Evolutionary conservation across 2,329 filamentous ascomycete species (phyloP).

Genomic region (Diaporthe sp.): DNA sequence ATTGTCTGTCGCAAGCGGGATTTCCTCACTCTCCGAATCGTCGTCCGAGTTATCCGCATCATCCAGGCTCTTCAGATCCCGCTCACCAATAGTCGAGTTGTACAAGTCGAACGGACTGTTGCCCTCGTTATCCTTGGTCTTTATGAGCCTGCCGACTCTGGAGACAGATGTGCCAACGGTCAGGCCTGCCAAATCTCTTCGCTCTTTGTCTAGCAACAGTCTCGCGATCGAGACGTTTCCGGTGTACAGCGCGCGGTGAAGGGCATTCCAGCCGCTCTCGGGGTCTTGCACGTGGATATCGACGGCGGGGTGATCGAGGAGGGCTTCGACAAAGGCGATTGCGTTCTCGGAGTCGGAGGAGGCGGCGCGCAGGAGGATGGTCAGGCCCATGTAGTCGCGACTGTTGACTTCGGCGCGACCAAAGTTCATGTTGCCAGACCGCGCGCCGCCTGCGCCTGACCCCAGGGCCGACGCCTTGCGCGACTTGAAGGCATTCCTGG

Average conservation of each 20-base stretch:
- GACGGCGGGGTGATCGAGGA: slow-evolving; percentile 83
- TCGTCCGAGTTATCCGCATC: slow-evolving; percentile 58
- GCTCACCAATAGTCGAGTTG: slow-evolving; percentile 83
- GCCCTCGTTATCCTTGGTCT: slow-evolving; percentile 94
- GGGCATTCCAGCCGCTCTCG: slow-evolving; percentile 95
- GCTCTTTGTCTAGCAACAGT: slow-evolving; percentile 82
- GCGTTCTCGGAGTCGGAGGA: slow-evolving; percentile 79
- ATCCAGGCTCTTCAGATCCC: slow-evolving; percentile 64
- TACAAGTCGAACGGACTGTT: slow-evolving; percentile 96
- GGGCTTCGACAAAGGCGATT: slow-evolving; percentile 77
- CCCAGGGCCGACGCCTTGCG: slow-evolving; percentile 64
- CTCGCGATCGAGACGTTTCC: slow-evolving; percentile 90
- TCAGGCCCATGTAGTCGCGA: slow-evolving; percentile 84
- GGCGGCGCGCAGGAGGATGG: slow-evolving; percentile 84
- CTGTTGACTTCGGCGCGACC: slow-evolving; percentile 81
- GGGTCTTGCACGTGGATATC: slow-evolving; percentile 89
- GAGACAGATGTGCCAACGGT: slow-evolving; percentile 67
- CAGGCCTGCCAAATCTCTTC: slow-evolving; percentile 70
- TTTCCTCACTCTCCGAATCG: slow-evolving; percentile 66
- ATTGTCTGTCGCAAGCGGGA: slow-evolving; percentile 37
- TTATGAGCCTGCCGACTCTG: slow-evolving; percentile 81
- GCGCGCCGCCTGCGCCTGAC: slow-evolving; percentile 54
- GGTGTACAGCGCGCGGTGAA: slow-evolving; percentile 90
- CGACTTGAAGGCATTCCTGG: slow-evolving; percentile 58
- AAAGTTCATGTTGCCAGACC: slow-evolving; percentile 54